A percentile compares a stretch with the other conserved stretches of the same genome.
These are phyloP conservation scores for Hypoxylon rickii DNA, from an alignment of 495 filamentous ascomycete genomes.

Conservation along the genomic window DNA sequence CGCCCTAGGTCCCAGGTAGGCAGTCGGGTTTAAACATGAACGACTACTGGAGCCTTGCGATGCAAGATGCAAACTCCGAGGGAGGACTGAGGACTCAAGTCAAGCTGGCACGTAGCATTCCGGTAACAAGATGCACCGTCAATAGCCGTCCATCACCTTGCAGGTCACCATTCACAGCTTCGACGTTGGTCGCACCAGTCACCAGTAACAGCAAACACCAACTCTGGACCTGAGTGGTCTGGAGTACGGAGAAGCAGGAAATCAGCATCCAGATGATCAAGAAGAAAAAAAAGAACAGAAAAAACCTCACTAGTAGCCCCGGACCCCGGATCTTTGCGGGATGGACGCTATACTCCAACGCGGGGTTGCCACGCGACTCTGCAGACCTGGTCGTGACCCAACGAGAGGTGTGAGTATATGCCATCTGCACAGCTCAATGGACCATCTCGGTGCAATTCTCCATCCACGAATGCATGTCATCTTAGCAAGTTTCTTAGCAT, in stretches of 20 bases:
- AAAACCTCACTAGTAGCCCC: conserved; percentile 3
- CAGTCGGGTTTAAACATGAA: not conserved
- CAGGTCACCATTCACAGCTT: not conserved
- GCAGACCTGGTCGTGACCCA: conserved; percentile 30
- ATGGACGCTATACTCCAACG: conserved; percentile 28
- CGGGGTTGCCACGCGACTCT: conserved; percentile 33
- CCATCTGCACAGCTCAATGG: not conserved
- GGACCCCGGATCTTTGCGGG: conserved; percentile 22
- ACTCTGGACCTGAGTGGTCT: too few species aligned
- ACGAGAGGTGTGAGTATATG: conserved; percentile 7
- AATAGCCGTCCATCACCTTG: conserved; percentile 3
- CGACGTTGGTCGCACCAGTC: too few species aligned
- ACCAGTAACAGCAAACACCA: too few species aligned
- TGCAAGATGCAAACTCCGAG: too few species aligned
- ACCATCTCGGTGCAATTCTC: not conserved
- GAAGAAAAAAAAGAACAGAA: too few species aligned
- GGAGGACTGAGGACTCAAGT: too few species aligned
- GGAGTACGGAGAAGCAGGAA: conserved; percentile 6
- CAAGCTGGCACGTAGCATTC: not conserved
- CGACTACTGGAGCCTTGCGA: not conserved
- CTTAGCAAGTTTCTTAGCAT: conserved; percentile 1
- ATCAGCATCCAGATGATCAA: conserved; percentile 2
- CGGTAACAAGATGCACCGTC: not conserved
- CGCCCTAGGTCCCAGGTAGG: too few species aligned
- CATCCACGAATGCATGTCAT: conserved; percentile 22